phyloP scores from a whole-genome alignment of 768 basidiomycete species.

The Suillus spraguei region DNA sequence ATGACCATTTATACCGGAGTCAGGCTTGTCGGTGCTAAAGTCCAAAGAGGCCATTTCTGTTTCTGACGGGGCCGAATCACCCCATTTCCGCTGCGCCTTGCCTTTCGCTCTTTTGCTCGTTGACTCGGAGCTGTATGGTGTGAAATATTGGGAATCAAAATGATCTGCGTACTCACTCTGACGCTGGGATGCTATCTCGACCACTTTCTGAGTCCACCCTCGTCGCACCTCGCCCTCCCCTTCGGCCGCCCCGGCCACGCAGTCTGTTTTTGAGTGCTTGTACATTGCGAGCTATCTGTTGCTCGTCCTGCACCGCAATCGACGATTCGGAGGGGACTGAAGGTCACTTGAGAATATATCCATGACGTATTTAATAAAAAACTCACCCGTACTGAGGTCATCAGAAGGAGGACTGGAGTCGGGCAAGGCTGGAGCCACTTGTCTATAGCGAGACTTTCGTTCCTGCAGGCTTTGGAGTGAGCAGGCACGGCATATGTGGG shows the following conservation, averaged over 20 bases:
- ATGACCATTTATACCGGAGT: constrained; percentile 31
- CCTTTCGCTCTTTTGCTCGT: constrained; percentile 62
- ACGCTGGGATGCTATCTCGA: constrained; percentile 61
- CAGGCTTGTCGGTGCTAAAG: constrained; percentile 68
- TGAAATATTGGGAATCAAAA: constrained; percentile 5
- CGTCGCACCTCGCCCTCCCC: constrained; percentile 50
- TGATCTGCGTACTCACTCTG: constrained; percentile 59
- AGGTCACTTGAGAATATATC: not conserved
- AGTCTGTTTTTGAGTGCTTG: constrained; percentile 86
- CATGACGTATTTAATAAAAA: not conserved
- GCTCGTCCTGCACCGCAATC: constrained; percentile 69
- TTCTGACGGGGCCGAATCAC: constrained; percentile 75
- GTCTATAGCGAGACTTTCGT: constrained; percentile 65
- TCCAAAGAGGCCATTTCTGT: constrained; percentile 93
- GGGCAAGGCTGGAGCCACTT: constrained; percentile 36
- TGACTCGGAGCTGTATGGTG: constrained; percentile 61
- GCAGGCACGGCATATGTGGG: not conserved
- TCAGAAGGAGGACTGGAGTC: constrained; percentile 52
- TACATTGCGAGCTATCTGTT: constrained; percentile 91
- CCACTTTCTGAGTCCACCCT: constrained; percentile 57
- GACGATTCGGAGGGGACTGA: constrained; percentile 51
- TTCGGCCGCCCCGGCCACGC: constrained; percentile 70
- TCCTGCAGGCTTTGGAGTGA: constrained; percentile 47
- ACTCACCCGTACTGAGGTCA: constrained; percentile 59
- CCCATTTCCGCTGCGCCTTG: constrained; percentile 92